Evolutionary conservation across 2,329 filamentous ascomycete species (phyloP).

Genomic region (Exophiala sp.): DNA sequence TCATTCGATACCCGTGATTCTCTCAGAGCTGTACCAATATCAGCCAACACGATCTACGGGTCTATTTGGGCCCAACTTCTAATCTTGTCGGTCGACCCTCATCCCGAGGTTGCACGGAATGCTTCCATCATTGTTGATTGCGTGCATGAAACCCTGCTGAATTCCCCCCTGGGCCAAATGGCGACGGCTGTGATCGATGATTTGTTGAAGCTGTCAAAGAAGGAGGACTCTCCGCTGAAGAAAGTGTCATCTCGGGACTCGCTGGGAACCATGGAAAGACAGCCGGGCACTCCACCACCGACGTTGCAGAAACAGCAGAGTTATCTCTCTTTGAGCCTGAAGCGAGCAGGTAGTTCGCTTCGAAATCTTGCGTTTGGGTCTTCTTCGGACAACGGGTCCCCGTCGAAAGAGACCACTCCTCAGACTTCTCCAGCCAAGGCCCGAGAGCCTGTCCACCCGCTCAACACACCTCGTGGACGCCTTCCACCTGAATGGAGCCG

Average conservation of each 20-base stretch:
- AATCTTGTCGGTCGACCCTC: constrained; percentile 86
- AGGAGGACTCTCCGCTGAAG: constrained; percentile 22
- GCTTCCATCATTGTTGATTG: constrained; percentile 81
- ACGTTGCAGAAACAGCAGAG: constrained; percentile 51
- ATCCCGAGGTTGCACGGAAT: constrained; percentile 84
- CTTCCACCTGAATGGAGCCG: constrained; percentile 54
- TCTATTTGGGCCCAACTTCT: constrained; percentile 91
- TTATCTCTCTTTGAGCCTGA: constrained; percentile 56
- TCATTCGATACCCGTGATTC: constrained; percentile 28
- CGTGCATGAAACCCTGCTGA: constrained; percentile 69
- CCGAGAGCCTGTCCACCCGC: constrained; percentile 27
- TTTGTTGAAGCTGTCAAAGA: constrained; percentile 41
- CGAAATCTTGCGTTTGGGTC: constrained; percentile 55
- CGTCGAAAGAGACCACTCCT: constrained; percentile 33
- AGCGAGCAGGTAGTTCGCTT: constrained; percentile 59
- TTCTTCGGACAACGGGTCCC: constrained; percentile 31
- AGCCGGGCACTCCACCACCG: constrained; percentile 43
- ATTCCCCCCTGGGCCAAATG: constrained; percentile 66
- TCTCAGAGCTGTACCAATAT: constrained; percentile 50
- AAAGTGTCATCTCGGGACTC: constrained; percentile 24
- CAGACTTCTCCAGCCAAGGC: constrained; percentile 27
- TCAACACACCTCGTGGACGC: constrained; percentile 44
- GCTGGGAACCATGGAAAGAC: constrained; percentile 26
- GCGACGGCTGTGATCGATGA: constrained; percentile 70
- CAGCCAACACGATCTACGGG: constrained; percentile 84